These are phyloP conservation scores for Debaryomyces hansenii DNA, from an alignment of 805 yeast species.

Conservation along the genomic window DNA sequence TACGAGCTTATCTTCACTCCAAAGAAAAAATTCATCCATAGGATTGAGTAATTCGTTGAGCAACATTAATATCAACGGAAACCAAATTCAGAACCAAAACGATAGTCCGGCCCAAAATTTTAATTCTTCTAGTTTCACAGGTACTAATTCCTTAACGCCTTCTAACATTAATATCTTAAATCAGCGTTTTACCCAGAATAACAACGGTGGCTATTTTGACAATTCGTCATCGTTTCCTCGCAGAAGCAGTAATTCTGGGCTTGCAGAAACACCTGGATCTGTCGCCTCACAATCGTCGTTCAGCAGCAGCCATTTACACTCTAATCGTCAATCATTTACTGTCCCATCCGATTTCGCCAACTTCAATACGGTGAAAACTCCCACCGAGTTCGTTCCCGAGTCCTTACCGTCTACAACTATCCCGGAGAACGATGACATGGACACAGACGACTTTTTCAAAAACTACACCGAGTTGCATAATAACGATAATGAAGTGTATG, in stretches of 20 bases:
- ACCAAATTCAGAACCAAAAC: background rate
- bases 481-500: slow-evolving; percentile 3
- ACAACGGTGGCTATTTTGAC: slow-evolving; percentile 6
- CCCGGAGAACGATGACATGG: slow-evolving; percentile 4
- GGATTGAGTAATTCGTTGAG: slow-evolving; percentile 5
- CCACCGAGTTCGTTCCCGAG: background rate
- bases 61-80: background rate
- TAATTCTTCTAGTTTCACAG: slow-evolving; percentile 1
- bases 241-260: background rate
- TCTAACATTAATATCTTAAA: slow-evolving; percentile 23
- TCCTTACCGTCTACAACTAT: slow-evolving; percentile 1
- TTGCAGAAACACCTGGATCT: slow-evolving; percentile 9
- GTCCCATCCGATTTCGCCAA: slow-evolving; percentile 6
- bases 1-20: slow-evolving; percentile 10
- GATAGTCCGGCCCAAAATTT: background rate
- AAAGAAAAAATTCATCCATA: slow-evolving; percentile 9
- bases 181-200: slow-evolving; percentile 12
- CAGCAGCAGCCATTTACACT: slow-evolving; percentile 4
- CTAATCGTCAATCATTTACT: slow-evolving; percentile 6
- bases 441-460: slow-evolving; percentile 9
- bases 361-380: slow-evolving; percentile 4
- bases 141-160: slow-evolving; percentile 20
- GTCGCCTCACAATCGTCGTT: slow-evolving; percentile 11
- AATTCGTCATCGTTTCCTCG: background rate
- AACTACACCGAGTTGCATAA: slow-evolving; percentile 2